These are phyloP conservation scores for Lichina pygmaea DNA, from an alignment of 495 filamentous ascomycete species.

Conservation along the genomic window DNA sequence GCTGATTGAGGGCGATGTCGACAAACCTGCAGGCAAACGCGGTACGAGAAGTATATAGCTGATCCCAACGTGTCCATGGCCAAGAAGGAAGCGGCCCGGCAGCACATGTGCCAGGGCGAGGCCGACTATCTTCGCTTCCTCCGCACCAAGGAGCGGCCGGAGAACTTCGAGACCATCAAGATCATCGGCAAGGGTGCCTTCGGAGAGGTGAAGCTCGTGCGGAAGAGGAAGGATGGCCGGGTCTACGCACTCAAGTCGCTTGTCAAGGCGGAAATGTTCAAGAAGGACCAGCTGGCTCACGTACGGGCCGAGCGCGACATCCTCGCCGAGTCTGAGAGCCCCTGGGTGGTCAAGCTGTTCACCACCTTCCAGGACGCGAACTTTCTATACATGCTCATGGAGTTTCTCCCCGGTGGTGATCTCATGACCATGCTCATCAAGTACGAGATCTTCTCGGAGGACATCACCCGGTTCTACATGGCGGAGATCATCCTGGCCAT, in stretches of 20 bases:
- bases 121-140: constrained; percentile 82
- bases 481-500: constrained; percentile 93
- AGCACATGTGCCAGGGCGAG: constrained; percentile 55
- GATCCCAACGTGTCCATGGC: constrained; percentile 45
- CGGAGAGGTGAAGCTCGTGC: constrained; percentile 89
- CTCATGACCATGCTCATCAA: constrained; percentile 99
- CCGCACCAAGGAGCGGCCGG: constrained; percentile 67
- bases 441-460: constrained; percentile 97
- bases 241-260: constrained; percentile 96
- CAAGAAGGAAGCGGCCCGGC: constrained; percentile 51
- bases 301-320: constrained; percentile 96
- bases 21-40: constrained; percentile 64
- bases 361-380: constrained; percentile 91
- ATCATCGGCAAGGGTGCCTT: constrained; percentile 98
- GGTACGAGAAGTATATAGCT: constrained; percentile 14
- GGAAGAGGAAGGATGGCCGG: constrained; percentile 85
- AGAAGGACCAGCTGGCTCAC: constrained; percentile 97
- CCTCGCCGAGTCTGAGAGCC: constrained; percentile 89
- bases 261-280: constrained; percentile 98
- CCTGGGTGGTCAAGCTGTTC: constrained; percentile 94
- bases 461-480: constrained; percentile 98
- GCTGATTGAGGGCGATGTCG: constrained; percentile 30
- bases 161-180: constrained; percentile 87
- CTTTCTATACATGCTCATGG: constrained; percentile 97
- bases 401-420: constrained; percentile 93